A percentile compares a stretch with the other conserved stretches of the same genome.
These are phyloP conservation scores for Phoma sp. DNA, from an alignment of 2,329 filamentous ascomycete species.

Conservation along the genomic window DNA sequence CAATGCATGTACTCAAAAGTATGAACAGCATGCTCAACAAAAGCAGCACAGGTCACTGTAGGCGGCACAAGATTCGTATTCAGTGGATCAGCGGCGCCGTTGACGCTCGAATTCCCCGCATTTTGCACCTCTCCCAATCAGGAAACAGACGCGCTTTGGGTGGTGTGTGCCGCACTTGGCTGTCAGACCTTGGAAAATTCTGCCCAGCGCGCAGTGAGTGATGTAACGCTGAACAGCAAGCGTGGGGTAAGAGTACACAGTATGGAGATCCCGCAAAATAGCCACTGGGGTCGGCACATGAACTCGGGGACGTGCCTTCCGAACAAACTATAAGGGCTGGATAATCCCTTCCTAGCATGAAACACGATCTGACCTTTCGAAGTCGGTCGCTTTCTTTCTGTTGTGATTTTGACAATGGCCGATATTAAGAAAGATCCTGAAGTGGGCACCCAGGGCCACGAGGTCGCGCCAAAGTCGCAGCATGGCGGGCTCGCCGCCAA, in stretches of 20 bases:
- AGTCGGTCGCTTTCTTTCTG: slow-evolving; percentile 6
- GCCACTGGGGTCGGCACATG: slow-evolving; percentile 15
- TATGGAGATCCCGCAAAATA: slow-evolving; percentile 15
- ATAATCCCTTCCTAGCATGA: neutral
- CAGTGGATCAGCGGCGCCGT: slow-evolving; percentile 14
- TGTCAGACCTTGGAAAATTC: slow-evolving; percentile 10
- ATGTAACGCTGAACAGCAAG: slow-evolving; percentile 14
- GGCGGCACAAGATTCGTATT: neutral
- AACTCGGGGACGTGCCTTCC: neutral
- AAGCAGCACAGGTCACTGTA: neutral
- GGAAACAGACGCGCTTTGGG: slow-evolving; percentile 7
- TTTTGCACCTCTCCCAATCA: slow-evolving; percentile 9
- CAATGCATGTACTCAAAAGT: neutral
- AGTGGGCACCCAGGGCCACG: slow-evolving; percentile 10
- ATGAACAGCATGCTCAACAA: neutral
- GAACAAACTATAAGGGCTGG: slow-evolving; percentile 7
- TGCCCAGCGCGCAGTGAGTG: slow-evolving; percentile 13
- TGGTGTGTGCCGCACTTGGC: slow-evolving; percentile 8
- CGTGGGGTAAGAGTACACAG: slow-evolving; percentile 16
- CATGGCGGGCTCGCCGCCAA: slow-evolving; percentile 25
- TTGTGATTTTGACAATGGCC: slow-evolving; percentile 11
- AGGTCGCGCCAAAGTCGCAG: slow-evolving; percentile 7
- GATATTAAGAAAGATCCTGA: slow-evolving; percentile 15
- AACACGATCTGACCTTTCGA: slow-evolving; percentile 13
- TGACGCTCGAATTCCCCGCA: slow-evolving; percentile 14